Percentiles rank a stretch among this genome's conserved stretches.
Evolutionary conservation across 1,284 basidiomycete species (phyloP).

Genomic region (Pseudozyma hubeiensis): DNA sequence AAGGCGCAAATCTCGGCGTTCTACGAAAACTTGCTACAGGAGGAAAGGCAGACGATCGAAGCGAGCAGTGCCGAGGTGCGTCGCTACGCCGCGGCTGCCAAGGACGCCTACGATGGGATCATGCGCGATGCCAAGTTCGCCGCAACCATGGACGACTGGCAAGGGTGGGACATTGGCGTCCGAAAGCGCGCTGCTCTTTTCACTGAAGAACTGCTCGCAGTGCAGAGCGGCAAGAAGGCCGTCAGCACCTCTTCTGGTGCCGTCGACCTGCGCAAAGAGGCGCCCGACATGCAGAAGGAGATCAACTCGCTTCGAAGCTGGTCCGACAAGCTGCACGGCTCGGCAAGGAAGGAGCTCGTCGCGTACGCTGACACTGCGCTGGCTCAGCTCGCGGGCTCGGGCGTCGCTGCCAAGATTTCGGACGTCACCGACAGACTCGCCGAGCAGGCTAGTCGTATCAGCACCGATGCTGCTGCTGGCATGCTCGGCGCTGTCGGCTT

Average conservation of each 20-base stretch:
- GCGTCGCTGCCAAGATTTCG: slow-evolving; percentile 39
- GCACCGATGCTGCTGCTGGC: slow-evolving; percentile 46
- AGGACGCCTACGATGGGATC: slow-evolving; percentile 50
- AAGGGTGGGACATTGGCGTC: slow-evolving; percentile 63
- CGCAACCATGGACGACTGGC: slow-evolving; percentile 59
- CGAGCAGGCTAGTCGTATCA: slow-evolving; percentile 46
- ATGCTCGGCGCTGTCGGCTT: slow-evolving; percentile 47
- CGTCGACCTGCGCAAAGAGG: slow-evolving; percentile 38
- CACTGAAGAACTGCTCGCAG: slow-evolving; percentile 43
- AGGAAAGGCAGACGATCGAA: slow-evolving; percentile 52
- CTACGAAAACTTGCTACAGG: slow-evolving; percentile 36
- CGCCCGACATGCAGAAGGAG: slow-evolving; percentile 49
- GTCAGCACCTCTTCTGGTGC: slow-evolving; percentile 34
- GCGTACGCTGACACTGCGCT: slow-evolving; percentile 38
- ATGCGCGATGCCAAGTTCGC: slow-evolving; percentile 62
- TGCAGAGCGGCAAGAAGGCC: slow-evolving; percentile 38
- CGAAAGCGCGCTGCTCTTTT: slow-evolving; percentile 45
- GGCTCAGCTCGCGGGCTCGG: slow-evolving; percentile 48
- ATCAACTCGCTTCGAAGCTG: slow-evolving; percentile 25
- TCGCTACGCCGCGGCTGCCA: slow-evolving; percentile 46
- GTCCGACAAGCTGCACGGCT: slow-evolving; percentile 46
- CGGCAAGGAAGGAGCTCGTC: slow-evolving; percentile 49
- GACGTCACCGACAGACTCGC: slow-evolving; percentile 48
- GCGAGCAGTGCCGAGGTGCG: slow-evolving; percentile 53
- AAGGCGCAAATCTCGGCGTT: slow-evolving; percentile 49